A percentile compares a stretch with the other conserved stretches of the same genome.
Evolutionary conservation across 768 basidiomycete species (phyloP).

Genomic region (Sporobolomyces roseus): DNA sequence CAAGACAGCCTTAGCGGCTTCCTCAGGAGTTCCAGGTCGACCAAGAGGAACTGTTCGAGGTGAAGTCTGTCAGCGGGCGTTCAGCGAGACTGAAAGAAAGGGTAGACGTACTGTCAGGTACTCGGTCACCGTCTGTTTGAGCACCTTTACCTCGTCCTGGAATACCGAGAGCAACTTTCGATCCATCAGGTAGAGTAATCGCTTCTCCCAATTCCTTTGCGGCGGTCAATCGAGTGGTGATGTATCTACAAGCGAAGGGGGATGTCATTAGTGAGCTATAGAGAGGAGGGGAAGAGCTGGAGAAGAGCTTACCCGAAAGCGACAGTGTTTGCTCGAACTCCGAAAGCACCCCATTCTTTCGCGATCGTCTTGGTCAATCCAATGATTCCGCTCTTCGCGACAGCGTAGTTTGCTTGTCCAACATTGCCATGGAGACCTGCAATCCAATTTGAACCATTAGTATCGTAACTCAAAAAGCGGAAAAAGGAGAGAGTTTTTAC

Average conservation of each 20-base stretch:
- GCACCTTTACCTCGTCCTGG: constrained; percentile 54
- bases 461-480: no score
- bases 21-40: constrained; percentile 65
- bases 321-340: constrained; percentile 75
- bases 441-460: no score
- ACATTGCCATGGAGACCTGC: constrained; percentile 78
- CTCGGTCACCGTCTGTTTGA: constrained; percentile 48
- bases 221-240: constrained; percentile 73
- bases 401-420: constrained; percentile 55
- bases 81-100: no score
- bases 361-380: constrained; percentile 80
- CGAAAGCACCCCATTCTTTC: constrained; percentile 72
- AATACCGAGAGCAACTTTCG: constrained; percentile 77
- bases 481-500: no score
- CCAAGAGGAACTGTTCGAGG: constrained; percentile 55
- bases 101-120: constrained; percentile 39
- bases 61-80: neutral
- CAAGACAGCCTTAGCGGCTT: constrained; percentile 68
- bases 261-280: neutral
- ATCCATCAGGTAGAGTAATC: constrained; percentile 70
- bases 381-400: constrained; percentile 56
- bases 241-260: constrained; percentile 56
- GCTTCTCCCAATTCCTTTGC: constrained; percentile 71
- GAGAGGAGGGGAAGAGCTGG: neutral
- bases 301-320: constrained; percentile 50